These are phyloP conservation scores for Lasiosphaeria miniovina DNA, from an alignment of 495 filamentous ascomycete species.

Conservation along the genomic window DNA sequence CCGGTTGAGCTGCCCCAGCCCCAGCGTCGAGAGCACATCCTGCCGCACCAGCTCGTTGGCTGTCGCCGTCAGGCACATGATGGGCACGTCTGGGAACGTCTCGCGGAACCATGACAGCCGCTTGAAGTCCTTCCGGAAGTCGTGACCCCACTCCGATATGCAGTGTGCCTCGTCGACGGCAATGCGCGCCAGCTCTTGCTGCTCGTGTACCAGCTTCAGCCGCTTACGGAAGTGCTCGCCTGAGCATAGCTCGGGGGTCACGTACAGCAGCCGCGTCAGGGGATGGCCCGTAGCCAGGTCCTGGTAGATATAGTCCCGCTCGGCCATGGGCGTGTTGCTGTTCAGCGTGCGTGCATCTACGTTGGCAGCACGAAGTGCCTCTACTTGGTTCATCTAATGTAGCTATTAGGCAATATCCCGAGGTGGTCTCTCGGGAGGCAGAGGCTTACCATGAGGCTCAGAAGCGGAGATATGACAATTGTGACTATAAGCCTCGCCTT, in stretches of 20 bases:
- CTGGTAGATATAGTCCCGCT: constrained; percentile 64
- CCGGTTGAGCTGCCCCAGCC: constrained; percentile 47
- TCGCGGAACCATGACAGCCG: constrained; percentile 83
- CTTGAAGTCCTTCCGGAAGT: constrained; percentile 91
- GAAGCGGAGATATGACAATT: constrained; percentile 83
- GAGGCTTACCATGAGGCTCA: constrained; percentile 77
- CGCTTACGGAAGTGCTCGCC: constrained; percentile 73
- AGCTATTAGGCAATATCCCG: background rate
- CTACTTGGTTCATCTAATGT: constrained; percentile 83
- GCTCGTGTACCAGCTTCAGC: constrained; percentile 69
- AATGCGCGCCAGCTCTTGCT: constrained; percentile 78
- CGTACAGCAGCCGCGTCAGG: constrained; percentile 77
- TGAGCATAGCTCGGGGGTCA: constrained; percentile 86
- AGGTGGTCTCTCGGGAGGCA: background rate
- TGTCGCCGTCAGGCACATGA: constrained; percentile 89
- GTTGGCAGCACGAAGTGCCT: constrained; percentile 67
- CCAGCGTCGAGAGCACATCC: constrained; percentile 75
- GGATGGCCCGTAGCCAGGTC: constrained; percentile 89
- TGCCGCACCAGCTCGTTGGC: constrained; percentile 74
- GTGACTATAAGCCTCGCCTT: constrained; percentile 55
- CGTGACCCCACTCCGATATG: constrained; percentile 97
- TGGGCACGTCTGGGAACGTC: constrained; percentile 75
- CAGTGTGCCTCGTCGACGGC: constrained; percentile 96
- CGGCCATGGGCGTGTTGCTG: constrained; percentile 64
- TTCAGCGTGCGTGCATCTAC: constrained; percentile 84